Base-by-base conservation (phyloP, 2,329 filamentous ascomycete species). In the Penicillium glabrum region DNA sequence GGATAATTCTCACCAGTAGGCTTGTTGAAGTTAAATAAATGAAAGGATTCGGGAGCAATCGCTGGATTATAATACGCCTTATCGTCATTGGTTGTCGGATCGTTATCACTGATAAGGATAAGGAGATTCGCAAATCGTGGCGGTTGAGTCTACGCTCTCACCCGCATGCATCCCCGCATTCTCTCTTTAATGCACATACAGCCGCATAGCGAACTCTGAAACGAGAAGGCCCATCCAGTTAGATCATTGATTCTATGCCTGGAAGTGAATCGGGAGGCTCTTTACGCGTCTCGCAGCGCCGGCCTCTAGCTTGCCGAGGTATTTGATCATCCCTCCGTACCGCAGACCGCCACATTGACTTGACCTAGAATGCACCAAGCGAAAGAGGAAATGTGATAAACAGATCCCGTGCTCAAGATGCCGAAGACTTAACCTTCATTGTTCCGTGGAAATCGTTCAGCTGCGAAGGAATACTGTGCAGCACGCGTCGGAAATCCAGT, bases 381-480 rank as follows among this genome's bases (percentile, higher is more conserved):
- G 64, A 23, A 68, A 68, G 45, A 58, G 66, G 27, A 67, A 67
- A 55, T 68, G 66, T 44, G 65, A 67, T 50, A 68, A 68, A 48
- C 54, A 65, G 29, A 59, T 62, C 24, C 66, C 66, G 1, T 68
- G 66, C 29, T 59, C 65, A 19, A 61, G 66, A 49, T 68, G 66
- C 29, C 56, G 61, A 43, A 60, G 64, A 13, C 53, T 67, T 10
- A 64, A 67, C 39, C 41, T 68, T 31, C 53, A 64, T 19, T 68
- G 66, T 48, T 65, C 66, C 8, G 65, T 66, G 48, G 66, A 68
- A 51, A 51, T 63, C 2, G 66, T 68, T 10, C 66, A 66, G 29
- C 49, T 68, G 23, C 58, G 65, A 39, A 60, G 64, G 16, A 65
- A 66, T 23, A 61, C 61, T 4, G 62, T 65, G 53, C 67, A 65